These are phyloP conservation scores for Botrytis fragariae DNA, from an alignment of 2,329 filamentous ascomycete species.

Conservation along the genomic window DNA sequence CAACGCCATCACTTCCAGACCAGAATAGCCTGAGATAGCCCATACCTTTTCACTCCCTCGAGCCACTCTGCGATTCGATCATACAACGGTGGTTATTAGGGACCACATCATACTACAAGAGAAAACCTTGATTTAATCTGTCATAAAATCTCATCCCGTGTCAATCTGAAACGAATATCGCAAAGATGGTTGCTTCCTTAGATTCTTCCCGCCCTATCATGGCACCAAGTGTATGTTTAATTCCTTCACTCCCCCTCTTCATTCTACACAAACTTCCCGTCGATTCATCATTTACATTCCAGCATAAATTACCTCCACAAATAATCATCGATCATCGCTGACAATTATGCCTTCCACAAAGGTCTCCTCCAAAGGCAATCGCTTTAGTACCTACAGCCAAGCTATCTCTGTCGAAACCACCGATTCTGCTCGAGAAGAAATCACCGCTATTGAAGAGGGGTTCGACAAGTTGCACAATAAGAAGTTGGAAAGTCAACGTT, in stretches of 20 bases:
- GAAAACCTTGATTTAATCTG: background rate
- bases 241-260: slow-evolving; percentile 20
- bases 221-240: slow-evolving; percentile 48
- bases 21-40: background rate
- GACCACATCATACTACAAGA: slow-evolving; percentile 4
- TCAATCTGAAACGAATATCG: slow-evolving; percentile 17
- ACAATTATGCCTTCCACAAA: slow-evolving; percentile 43
- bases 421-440: slow-evolving; percentile 41
- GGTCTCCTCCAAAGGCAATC: slow-evolving; percentile 46
- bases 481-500: slow-evolving; percentile 64
- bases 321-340: slow-evolving; percentile 16
- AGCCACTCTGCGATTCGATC: slow-evolving; percentile 19
- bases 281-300: slow-evolving; percentile 4
- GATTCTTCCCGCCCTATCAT: slow-evolving; percentile 56
- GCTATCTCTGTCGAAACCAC: slow-evolving; percentile 41
- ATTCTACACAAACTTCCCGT: slow-evolving; percentile 12
- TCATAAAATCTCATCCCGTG: background rate
- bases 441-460: slow-evolving; percentile 62
- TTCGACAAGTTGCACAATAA: slow-evolving; percentile 69
- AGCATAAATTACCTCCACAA: background rate
- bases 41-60: background rate
- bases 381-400: slow-evolving; percentile 52
- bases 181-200: slow-evolving; percentile 44
- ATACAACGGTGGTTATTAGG: slow-evolving; percentile 13
- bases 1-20: slow-evolving; percentile 13